These are phyloP conservation scores for Paramecium pentaurelia DNA, from an alignment of 73 alveolate species.

Conservation along the genomic window DNA sequence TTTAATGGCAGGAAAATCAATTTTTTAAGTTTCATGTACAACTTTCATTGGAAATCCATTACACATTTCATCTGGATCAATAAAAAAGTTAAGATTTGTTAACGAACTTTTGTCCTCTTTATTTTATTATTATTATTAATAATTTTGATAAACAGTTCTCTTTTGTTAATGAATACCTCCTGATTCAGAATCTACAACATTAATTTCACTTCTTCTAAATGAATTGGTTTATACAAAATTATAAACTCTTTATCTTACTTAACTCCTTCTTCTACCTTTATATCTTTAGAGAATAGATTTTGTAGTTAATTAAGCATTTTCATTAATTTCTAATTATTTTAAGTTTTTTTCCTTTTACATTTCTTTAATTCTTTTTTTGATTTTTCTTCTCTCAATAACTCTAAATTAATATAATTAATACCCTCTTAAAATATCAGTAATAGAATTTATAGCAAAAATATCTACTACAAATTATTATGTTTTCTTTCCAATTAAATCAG, in stretches of 20 bases:
- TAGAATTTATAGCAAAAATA: neutral
- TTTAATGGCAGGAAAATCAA: neutral
- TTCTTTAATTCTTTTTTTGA: neutral
- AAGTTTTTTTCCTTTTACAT: neutral
- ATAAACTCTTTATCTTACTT: neutral
- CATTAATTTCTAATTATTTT: conserved; percentile 21
- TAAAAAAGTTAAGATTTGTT: neutral
- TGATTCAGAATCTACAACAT: neutral
- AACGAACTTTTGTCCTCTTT: neutral
- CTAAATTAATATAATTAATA: neutral
- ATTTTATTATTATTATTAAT: neutral
- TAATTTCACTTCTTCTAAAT: neutral
- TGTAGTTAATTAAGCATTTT: neutral
- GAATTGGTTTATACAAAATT: neutral
- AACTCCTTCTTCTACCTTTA: neutral
- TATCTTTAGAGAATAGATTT: neutral
- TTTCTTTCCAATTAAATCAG: neutral
- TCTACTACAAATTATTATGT: neutral
- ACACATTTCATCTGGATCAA: neutral
- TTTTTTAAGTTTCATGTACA: neutral
- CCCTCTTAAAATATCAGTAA: neutral
- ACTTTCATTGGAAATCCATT: conserved; percentile 43
- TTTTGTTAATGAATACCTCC: neutral
- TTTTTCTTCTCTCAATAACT: neutral
- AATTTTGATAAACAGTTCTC: neutral